phyloP scores from a whole-genome alignment of 345 rosid genomes.

The Raphanus sativus region DNA sequence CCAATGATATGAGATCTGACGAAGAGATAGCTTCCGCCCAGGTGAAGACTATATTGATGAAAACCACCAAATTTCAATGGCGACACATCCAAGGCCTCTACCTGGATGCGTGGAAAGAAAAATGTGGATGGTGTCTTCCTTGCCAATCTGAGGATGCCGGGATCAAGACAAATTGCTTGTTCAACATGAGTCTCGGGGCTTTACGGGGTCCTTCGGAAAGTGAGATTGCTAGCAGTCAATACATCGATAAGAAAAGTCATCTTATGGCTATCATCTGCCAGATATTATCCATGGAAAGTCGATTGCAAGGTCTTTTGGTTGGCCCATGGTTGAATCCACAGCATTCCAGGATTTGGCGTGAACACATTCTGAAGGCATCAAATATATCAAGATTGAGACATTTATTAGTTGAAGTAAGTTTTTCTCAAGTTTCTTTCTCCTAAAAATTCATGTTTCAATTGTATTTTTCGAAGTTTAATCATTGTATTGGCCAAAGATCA shows the following conservation, averaged over 20 bases:
- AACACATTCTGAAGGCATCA: constrained; percentile 55
- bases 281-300: constrained; percentile 66
- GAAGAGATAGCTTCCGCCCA: constrained; percentile 73
- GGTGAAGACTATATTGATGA: constrained; percentile 75
- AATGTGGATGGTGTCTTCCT: constrained; percentile 94
- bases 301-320: constrained; percentile 72
- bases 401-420: constrained; percentile 62
- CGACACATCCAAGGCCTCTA: constrained; percentile 46
- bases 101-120: constrained; percentile 58
- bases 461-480: constrained; percentile 6
- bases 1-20: constrained; percentile 43
- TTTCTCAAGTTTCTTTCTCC: constrained; percentile 18
- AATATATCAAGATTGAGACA: constrained; percentile 55
- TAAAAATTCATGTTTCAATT: constrained; percentile 21
- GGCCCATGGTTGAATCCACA: constrained; percentile 93
- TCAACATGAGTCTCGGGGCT: constrained; percentile 55
- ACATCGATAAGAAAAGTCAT: constrained; percentile 49
- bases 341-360: constrained; percentile 63
- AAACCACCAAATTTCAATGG: constrained; percentile 60
- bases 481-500: constrained; percentile 14
- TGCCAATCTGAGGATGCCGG: constrained; percentile 60
- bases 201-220: constrained; percentile 44
- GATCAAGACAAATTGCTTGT: constrained; percentile 57
- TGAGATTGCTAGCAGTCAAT: constrained; percentile 46
- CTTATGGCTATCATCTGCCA: constrained; percentile 52